Evolutionary conservation across 331 rosid genomes (phyloP), one percentile per base, ranked within the genome.

Genomic region (Arachis monticola): DNA sequence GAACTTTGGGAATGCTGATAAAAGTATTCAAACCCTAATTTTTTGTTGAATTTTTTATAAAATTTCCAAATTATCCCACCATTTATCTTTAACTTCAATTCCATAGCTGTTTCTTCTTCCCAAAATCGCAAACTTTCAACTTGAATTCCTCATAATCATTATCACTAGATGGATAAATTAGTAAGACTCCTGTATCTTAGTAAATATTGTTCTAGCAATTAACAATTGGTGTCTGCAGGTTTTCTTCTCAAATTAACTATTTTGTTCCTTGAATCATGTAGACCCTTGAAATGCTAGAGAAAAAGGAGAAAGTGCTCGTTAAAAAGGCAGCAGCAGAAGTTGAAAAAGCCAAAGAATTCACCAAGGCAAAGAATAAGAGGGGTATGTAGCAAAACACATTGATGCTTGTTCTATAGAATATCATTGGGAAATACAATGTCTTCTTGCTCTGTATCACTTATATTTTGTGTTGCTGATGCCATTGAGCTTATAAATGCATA

Each of bases 231-330:
- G 8, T 35, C 5, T 56, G 58, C 78, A 3, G 22, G 44, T 6
- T 72, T 41, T 65, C 5, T 13, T 68, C 47, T 73, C 50, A 7
- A 64, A 51, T 64, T 51, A 22, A 63, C 30, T 46, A 4, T 69
- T 64, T 76, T 48, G 66, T 62, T 45, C 41, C 66, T 60, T 73
- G 74, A 61, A 78, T 74, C 60, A 51, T 84, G 77, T 79, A 94
- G 99, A 94, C 97, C 1, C 96, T 95, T 60, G 97, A 95, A 86
- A 92, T 95, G 99, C 87, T 95, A 27, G 99, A 95, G 91, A 95
- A 92, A 84, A 95, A 92, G 83, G 99, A 95, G 86, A 95, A 88
- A 62, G 93, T 92, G 31, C 90, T 95, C 1, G 40, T 73, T 13
- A 95, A 88, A 85, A 95, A 92, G 84, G 97, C 96, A 42, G 77